Conservation (phyloP, 257 asterid species). For the Capsicum pubescens region DNA sequence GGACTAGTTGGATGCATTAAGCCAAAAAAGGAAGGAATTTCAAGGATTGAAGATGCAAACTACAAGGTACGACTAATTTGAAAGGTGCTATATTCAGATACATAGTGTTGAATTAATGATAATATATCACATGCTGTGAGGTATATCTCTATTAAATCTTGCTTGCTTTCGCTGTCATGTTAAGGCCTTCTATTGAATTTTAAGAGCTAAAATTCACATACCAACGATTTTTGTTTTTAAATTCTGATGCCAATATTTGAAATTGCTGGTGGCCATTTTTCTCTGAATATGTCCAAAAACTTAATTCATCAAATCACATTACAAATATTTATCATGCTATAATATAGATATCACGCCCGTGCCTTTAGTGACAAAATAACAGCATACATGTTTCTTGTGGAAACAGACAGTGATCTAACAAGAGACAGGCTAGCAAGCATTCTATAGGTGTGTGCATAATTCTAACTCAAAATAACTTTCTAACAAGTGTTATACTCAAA, state of each 20-base stretch:
- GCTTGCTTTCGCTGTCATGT: too few species aligned
- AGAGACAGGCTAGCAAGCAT: conserved; percentile 1
- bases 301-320: neutral
- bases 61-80: neutral
- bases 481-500: neutral
- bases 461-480: neutral
- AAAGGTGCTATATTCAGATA: neutral
- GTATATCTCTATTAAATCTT: neutral
- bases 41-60: neutral
- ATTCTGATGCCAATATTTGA: neutral
- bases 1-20: neutral
- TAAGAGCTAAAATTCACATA: neutral
- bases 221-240: neutral
- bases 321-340: neutral
- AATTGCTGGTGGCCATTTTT: neutral
- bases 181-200: neutral
- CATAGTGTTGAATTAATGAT: neutral
- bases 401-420: neutral
- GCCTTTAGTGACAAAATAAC: neutral
- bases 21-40: neutral
- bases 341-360: neutral
- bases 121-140: neutral
- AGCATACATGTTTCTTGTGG: neutral
- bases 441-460: neutral
- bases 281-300: neutral